Conservation (phyloP, 2,329 filamentous ascomycete species). For the Scleromitrula shiraiana region DNA sequence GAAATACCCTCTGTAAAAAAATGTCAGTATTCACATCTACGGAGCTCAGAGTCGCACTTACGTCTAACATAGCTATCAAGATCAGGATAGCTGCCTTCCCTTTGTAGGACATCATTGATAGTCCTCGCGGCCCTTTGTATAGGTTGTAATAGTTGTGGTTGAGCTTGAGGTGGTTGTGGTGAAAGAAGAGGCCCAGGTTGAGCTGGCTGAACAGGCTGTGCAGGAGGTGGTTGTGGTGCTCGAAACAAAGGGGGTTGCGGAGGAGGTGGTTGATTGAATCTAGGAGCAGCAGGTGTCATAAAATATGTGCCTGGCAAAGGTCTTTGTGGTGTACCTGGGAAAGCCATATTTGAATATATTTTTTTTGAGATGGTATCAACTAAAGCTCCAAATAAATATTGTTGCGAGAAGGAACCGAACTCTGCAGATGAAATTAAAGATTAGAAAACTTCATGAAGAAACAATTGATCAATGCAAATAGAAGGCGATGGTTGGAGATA, state of each 20-base stretch:
- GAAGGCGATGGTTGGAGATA: slow-evolving; percentile 2
- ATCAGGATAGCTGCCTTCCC: slow-evolving; percentile 77
- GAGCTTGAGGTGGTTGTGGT: background rate
- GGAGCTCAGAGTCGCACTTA: slow-evolving; percentile 40
- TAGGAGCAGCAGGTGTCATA: slow-evolving; percentile 59
- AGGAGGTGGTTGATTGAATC: slow-evolving; percentile 38
- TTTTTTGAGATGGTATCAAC: background rate
- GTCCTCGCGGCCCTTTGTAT: slow-evolving; percentile 74
- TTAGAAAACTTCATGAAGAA: slow-evolving; percentile 22
- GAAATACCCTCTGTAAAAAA: slow-evolving; percentile 66
- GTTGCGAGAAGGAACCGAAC: slow-evolving; percentile 12
- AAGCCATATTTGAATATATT: slow-evolving; percentile 17
- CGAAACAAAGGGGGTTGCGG: slow-evolving; percentile 42
- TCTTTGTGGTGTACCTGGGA: slow-evolving; percentile 53
- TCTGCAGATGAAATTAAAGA: slow-evolving; percentile 10
- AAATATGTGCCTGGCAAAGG: slow-evolving; percentile 69
- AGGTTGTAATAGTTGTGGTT: slow-evolving; percentile 47
- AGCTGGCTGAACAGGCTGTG: slow-evolving; percentile 17
- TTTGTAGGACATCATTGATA: slow-evolving; percentile 69
- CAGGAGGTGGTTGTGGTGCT: slow-evolving; percentile 8
- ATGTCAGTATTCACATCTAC: slow-evolving; percentile 22
- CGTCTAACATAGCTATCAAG: slow-evolving; percentile 83
- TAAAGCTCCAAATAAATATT: background rate
- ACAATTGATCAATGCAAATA: slow-evolving; percentile 6
- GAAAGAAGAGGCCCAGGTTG: slow-evolving; percentile 13